Percentiles rank a stretch among this genome's conserved stretches.
Conservation (phyloP, 768 basidiomycete genomes). For the Phanerochaete carnosa region DNA sequence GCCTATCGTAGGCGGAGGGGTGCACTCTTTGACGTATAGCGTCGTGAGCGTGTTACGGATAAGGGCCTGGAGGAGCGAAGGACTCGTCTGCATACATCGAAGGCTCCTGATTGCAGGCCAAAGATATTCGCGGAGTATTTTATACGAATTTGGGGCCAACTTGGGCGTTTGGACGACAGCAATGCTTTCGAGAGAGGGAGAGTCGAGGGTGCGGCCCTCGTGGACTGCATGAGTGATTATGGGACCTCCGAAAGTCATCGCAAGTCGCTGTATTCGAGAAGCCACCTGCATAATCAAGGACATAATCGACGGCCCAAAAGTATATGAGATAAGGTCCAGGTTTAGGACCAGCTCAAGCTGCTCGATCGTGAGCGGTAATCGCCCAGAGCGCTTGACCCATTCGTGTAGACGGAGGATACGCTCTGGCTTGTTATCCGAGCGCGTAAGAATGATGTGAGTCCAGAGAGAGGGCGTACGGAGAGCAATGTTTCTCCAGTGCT, state of each 20-base stretch:
- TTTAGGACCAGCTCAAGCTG: background rate
- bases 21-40: background rate
- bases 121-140: background rate
- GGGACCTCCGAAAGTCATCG: background rate
- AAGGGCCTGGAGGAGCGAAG: background rate
- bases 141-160: background rate
- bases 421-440: background rate
- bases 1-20: background rate
- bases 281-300: too few relatives aligned
- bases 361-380: background rate
- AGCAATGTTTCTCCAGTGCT: background rate
- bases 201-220: background rate
- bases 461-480: background rate
- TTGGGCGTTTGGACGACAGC: background rate
- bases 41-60: background rate
- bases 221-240: background rate
- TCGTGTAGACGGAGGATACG: background rate
- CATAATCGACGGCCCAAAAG: background rate
- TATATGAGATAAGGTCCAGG: background rate
- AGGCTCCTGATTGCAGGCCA: background rate
- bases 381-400: background rate
- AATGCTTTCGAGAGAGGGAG: background rate
- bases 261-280: too few relatives aligned
- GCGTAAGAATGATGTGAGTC: background rate
- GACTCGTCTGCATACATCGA: background rate